phyloP scores from a whole-genome alignment of 441 rosid species.

The Sinapis alba region DNA sequence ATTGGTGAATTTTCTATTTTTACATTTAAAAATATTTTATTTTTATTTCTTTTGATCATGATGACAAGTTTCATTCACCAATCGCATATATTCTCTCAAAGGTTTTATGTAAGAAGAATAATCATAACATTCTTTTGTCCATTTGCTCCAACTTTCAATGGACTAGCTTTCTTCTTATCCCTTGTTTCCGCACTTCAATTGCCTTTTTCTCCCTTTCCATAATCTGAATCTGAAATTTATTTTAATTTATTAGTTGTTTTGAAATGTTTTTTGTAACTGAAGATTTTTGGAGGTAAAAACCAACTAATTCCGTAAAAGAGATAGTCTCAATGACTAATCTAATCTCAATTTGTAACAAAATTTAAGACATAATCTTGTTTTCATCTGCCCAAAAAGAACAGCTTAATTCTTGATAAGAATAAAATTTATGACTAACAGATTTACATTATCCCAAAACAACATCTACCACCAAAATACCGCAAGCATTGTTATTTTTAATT shows the following conservation, averaged over 20 bases:
- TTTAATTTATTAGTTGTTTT: background rate
- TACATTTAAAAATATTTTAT: background rate
- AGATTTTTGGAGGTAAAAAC: background rate
- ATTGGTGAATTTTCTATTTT: conserved; percentile 30
- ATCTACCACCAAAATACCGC: background rate
- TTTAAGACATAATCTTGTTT: background rate
- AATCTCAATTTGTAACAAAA: background rate
- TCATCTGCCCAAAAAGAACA: background rate
- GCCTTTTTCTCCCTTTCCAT: conserved; percentile 24
- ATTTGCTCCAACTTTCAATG: conserved; percentile 40
- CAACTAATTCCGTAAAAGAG: background rate
- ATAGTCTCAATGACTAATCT: background rate
- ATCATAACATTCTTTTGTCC: conserved; percentile 39
- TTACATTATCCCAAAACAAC: background rate
- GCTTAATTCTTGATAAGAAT: background rate
- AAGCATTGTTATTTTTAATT: background rate
- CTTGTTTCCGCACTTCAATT: conserved; percentile 22
- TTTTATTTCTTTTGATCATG: conserved; percentile 24
- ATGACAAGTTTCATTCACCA: conserved; percentile 33
- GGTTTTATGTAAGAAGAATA: conserved; percentile 31
- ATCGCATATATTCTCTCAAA: conserved; percentile 40
- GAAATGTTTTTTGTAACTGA: background rate
- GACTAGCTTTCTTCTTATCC: conserved; percentile 42
- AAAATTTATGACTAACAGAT: background rate
- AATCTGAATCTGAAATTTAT: conserved; percentile 3